phyloP scores from a whole-genome alignment of 306 rosid genomes.

The Prinsepia uniflora region DNA sequence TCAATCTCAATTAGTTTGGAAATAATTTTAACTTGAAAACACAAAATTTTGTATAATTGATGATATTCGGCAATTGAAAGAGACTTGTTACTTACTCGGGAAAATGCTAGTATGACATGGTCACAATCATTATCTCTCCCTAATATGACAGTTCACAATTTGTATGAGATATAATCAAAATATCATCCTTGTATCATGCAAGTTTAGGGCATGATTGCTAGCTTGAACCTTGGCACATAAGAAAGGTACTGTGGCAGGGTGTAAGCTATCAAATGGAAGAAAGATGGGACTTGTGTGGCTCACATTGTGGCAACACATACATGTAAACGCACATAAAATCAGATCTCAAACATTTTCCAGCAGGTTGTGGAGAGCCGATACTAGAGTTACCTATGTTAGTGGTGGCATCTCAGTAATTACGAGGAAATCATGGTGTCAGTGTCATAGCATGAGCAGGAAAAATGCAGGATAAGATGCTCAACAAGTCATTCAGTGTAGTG shows the following conservation, averaged over 20 bases:
- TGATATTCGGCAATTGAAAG: no score
- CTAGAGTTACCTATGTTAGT: neutral
- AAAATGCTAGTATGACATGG: no score
- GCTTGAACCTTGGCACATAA: neutral
- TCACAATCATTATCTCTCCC: no score
- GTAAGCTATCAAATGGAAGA: neutral
- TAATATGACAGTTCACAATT: no score
- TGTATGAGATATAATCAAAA: no score
- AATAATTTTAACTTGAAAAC: no score
- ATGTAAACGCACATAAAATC: neutral
- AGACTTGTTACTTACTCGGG: no score
- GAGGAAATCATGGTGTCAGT: constrained; percentile 17
- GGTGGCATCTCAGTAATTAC: neutral
- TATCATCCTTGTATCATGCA: no score
- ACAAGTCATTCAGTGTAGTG: no score
- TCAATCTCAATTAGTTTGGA: no score
- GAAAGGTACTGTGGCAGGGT: neutral
- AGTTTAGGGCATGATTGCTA: neutral
- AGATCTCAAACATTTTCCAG: neutral
- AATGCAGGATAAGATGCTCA: neutral
- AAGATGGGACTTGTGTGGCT: neutral
- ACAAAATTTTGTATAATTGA: no score
- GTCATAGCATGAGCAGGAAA: neutral
- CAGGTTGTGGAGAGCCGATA: neutral
- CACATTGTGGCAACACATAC: neutral